A percentile compares a stretch with the other conserved stretches of the same genome.
Evolutionary conservation across 2,329 filamentous ascomycete genomes (phyloP).

Genomic region (Phialophora verrucosa): DNA sequence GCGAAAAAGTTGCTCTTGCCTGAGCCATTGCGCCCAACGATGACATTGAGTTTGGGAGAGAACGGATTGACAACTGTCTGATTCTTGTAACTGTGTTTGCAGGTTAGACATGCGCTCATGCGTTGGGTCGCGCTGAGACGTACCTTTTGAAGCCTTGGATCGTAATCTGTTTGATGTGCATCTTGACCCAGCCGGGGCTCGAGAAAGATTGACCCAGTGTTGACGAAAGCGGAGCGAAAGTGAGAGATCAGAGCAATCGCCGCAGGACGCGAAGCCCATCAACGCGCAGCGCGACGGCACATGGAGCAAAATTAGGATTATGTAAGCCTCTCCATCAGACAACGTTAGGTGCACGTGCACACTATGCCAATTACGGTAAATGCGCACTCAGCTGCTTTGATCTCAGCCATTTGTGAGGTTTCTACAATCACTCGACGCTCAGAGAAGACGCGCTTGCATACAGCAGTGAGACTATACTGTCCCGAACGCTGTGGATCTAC

Average conservation of each 20-base stretch:
- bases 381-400: too few species aligned
- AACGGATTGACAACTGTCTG: constrained; percentile 99
- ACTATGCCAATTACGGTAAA: neutral
- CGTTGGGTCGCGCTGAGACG: constrained; percentile 30
- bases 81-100: constrained; percentile 83
- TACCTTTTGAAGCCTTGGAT: constrained; percentile 99
- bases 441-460: too few species aligned
- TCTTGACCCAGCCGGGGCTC: constrained; percentile 51
- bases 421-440: too few species aligned
- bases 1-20: constrained; percentile 99
- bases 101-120: constrained; percentile 7
- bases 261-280: neutral
- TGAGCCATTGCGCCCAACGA: constrained; percentile 98
- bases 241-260: neutral
- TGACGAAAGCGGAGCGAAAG: neutral
- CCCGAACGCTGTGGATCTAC: too few species aligned
- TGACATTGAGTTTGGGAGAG: constrained; percentile 95
- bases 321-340: neutral
- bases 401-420: too few species aligned
- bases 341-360: neutral
- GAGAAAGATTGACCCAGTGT: neutral
- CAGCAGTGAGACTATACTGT: too few species aligned
- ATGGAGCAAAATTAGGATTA: neutral
- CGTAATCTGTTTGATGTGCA: constrained; percentile 99
- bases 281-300: neutral